Base-by-base conservation (phyloP, 2,329 filamentous ascomycete species). In the Verticillium klebahnii region DNA sequence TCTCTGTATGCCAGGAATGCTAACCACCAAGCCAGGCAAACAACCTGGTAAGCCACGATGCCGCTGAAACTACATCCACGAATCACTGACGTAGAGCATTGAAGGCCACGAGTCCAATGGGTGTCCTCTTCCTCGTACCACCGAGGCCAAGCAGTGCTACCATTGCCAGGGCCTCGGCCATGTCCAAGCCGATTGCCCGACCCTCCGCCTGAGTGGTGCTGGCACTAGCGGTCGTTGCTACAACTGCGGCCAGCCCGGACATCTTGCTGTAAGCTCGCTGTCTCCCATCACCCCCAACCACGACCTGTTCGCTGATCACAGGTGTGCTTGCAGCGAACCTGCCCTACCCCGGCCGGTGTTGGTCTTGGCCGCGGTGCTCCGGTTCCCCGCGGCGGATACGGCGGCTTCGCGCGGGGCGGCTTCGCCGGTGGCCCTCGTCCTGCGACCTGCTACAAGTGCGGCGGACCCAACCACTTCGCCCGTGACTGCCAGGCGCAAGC, bases 131-230 rank as follows among this genome's bases (percentile, higher is more conserved):
- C 95, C 95, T 73, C 90, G 95, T 78, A 97, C 94, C 65, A 97
- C 95, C 67, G 95, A 99, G 82, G 93, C 93, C 60, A 99, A 99
- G 88, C 95, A 99, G 85, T 99, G 95, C 87, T 99, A 99, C 78
- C 95, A 98, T 82, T 99, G 95, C 85, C 95, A 98, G 83, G 95
- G 95, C 63, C 87, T 98, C 65, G 95, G 95, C 69, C 95, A 99
- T 76, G 95, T 99, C 72, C 95, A 99, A 83, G 95, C 95, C 69
- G 95, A 99, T 78, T 99, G 95, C 86, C 95, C 95, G 72, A 98
- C 95, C 65, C 87, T 99, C 67, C 92, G 95, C 70, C 80, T 99
- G 76, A 96, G 88, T 77, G 93, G 90, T 68, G 90, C 89, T 70
- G 86, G 89, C 66, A 89, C 89, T 64, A 89, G 90, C 75, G 92